These are phyloP conservation scores for Ceratocystis alfenasii DNA, from an alignment of 2,329 filamentous ascomycete species.

Conservation along the genomic window DNA sequence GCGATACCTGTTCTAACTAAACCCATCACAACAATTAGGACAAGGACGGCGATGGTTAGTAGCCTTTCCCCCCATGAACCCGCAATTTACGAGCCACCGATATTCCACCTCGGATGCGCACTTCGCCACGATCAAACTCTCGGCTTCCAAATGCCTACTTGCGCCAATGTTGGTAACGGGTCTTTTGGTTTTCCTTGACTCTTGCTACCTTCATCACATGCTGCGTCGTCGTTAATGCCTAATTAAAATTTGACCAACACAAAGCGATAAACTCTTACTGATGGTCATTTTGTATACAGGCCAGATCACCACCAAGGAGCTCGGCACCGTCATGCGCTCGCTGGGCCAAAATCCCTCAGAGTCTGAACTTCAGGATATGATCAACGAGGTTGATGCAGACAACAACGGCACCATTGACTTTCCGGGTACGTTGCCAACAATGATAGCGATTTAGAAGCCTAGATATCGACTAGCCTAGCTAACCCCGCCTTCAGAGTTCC, in stretches of 20 bases:
- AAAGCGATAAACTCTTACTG: not conserved
- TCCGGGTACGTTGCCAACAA: constrained; percentile 50
- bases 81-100: not conserved
- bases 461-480: constrained; percentile 22
- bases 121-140: not conserved
- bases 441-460: not conserved
- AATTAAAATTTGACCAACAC: constrained; percentile 21
- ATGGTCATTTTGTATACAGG: constrained; percentile 37
- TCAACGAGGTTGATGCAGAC: constrained; percentile 85
- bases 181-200: not conserved
- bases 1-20: constrained; percentile 25
- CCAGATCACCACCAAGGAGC: constrained; percentile 84
- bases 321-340: constrained; percentile 83
- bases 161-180: not conserved
- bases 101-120: not conserved
- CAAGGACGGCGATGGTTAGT: constrained; percentile 85
- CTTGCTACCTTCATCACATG: constrained; percentile 14
- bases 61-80: constrained; percentile 9
- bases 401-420: constrained; percentile 91
- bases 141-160: not conserved
- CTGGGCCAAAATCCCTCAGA: constrained; percentile 82
- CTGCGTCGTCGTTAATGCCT: constrained; percentile 23
- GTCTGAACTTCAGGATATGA: constrained; percentile 86
- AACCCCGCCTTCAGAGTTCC: constrained; percentile 51
- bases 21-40: constrained; percentile 41